Evolutionary conservation across 2,329 filamentous ascomycete species (phyloP).

Genomic region (Rutstroemia sp.): DNA sequence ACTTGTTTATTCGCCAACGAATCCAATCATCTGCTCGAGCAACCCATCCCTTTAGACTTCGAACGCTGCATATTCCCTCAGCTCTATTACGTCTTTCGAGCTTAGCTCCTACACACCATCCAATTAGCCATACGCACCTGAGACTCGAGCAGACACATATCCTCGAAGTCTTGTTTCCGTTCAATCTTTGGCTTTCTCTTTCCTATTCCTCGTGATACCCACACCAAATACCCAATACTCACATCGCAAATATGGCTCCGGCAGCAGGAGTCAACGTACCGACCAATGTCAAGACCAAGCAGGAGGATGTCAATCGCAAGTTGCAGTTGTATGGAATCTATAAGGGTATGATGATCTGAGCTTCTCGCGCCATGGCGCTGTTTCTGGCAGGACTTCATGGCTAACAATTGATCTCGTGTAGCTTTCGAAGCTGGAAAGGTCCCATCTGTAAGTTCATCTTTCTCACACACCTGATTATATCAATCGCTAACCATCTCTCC

Average conservation of each 20-base stretch:
- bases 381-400: slow-evolving; percentile 12
- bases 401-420: slow-evolving; percentile 20
- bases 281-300: slow-evolving; percentile 24
- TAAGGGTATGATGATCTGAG: slow-evolving; percentile 41
- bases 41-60: too few species aligned
- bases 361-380: not conserved
- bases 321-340: slow-evolving; percentile 91
- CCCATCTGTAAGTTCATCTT: slow-evolving; percentile 48
- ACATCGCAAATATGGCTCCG: slow-evolving; percentile 14
- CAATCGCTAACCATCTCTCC: not conserved
- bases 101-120: slow-evolving; percentile 9
- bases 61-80: too few species aligned
- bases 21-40: too few species aligned
- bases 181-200: slow-evolving; percentile 3
- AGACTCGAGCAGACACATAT: too few species aligned
- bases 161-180: not conserved
- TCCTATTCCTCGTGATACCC: slow-evolving; percentile 17
- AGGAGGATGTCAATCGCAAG: slow-evolving; percentile 75
- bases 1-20: too few species aligned
- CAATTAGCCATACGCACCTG: not conserved
- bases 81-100: too few species aligned
- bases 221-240: not conserved
- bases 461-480: slow-evolving; percentile 1
- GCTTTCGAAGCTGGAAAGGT: slow-evolving; percentile 87
- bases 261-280: slow-evolving; percentile 25